phyloP scores from a whole-genome alignment of 2,329 filamentous ascomycete species.

The Penicillium sclerotigenum region DNA sequence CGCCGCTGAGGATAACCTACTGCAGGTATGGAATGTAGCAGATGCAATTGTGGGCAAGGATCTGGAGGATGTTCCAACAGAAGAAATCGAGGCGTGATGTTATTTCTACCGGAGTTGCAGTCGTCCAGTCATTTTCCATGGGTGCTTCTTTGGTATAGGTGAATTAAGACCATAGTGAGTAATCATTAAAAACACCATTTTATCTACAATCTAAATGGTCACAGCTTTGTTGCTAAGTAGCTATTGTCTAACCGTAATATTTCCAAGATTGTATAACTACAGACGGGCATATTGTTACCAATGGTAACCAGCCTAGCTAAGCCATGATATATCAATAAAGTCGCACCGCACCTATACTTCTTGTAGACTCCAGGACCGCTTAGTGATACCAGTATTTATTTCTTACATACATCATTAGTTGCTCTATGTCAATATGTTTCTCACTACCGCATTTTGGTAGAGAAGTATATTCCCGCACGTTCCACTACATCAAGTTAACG shows the following conservation, averaged over 20 bases:
- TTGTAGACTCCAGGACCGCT: background rate
- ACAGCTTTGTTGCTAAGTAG: too few relatives aligned
- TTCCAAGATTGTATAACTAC: too few relatives aligned
- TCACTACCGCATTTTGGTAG: background rate
- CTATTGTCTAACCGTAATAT: background rate
- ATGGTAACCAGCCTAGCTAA: too few relatives aligned
- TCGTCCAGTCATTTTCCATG: background rate
- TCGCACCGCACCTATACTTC: background rate
- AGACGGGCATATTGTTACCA: background rate
- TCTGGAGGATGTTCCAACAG: conserved; percentile 68
- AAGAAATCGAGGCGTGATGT: conserved; percentile 64
- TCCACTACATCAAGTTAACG: background rate
- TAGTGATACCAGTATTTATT: background rate
- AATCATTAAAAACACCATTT: background rate
- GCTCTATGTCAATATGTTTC: background rate
- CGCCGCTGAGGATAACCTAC: conserved; percentile 91
- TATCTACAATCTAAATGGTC: too few relatives aligned
- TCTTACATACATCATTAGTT: background rate
- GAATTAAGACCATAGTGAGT: background rate
- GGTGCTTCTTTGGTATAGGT: background rate
- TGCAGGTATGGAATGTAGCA: conserved; percentile 90
- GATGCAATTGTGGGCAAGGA: conserved; percentile 78
- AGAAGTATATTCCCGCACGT: background rate
- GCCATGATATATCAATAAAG: background rate
- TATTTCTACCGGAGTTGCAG: background rate